Base-by-base conservation (phyloP, 352 stramenopile species). In the Poterioochromonas sp. region DNA sequence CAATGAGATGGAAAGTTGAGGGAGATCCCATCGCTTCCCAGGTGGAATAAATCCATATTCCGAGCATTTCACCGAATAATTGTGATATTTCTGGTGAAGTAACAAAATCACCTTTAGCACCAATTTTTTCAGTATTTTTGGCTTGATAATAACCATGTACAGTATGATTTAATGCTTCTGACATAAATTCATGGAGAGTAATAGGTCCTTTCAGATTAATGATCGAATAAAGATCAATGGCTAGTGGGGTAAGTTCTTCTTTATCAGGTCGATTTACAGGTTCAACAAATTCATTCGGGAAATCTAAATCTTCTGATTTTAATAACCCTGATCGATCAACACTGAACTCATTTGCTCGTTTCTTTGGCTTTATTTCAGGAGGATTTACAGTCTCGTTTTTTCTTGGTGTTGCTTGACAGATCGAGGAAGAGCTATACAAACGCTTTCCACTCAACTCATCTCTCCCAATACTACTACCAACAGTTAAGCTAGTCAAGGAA, bases 11-110 rank as follows among this genome's bases (percentile, higher is more conserved):
- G 71, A 94, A 82, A n/a, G 83, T 79, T 2, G 70, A 79, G 0
- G 90, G 90, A 80, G 82, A 83, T 22, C 90, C 87, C 86, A 94
- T 92, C 60, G 90, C 83, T 83, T 93, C 84, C 89, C 90, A 95
- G 32, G 87, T 90, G 8, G 86, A 87, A 32, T 93, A 84, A 79
- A 88, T 94, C 90, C 90, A 95, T 11, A 95, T 81, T 39, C 87
- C 89, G 74, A 95, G 86, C 43, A 94, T 83, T 80, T 95, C 90
- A 65, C 90, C 90, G 81, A 95, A 95, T 85, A 95, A 91, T 74
- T 93, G 90, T 39, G 84, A 91, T 81, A 95, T 93, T 83, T 95
- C 90, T 2, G 90, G 90, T 8, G 90, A 88, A 0, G 90, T 95
- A 34, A 91, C 93, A 80, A 95, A 95, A 84, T 95, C 89, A 76